phyloP scores from a whole-genome alignment of 139 green algal species.

The Marvania coccoides region DNA sequence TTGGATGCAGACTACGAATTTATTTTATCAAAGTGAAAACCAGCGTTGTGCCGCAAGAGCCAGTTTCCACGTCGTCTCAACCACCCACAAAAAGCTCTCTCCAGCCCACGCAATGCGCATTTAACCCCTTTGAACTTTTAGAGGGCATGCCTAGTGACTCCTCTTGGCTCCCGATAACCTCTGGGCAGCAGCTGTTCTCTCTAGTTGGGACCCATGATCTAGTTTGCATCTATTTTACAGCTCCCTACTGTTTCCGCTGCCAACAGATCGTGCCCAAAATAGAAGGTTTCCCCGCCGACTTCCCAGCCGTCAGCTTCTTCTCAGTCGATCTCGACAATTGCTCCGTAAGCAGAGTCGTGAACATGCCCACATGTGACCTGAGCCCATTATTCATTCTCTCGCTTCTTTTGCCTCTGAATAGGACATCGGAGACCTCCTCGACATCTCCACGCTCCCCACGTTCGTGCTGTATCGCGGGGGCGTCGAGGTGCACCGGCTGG shows the following conservation, averaged over 20 bases:
- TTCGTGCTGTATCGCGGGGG: constrained; percentile 11
- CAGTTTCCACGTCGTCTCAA: too few relatives aligned
- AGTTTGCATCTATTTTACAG: background rate
- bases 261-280: constrained; percentile 20
- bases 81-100: too few relatives aligned
- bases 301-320: background rate
- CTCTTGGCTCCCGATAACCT: constrained; percentile 8
- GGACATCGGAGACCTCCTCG: constrained; percentile 10
- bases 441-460: constrained; percentile 15
- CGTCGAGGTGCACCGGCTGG: constrained; percentile 1
- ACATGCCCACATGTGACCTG: too few relatives aligned
- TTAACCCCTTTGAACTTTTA: too few relatives aligned
- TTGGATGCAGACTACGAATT: too few relatives aligned
- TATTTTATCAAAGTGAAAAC: too few relatives aligned
- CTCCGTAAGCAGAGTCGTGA: constrained; percentile 7
- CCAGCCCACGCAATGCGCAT: too few relatives aligned
- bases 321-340: constrained; percentile 5
- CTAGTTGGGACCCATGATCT: background rate
- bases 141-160: too few relatives aligned
- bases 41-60: too few relatives aligned
- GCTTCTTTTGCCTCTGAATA: too few relatives aligned
- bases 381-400: background rate
- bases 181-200: constrained; percentile 1
- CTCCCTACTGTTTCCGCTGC: constrained; percentile 27
- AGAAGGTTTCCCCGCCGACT: constrained; percentile 20